Conservation (phyloP, 768 basidiomycete species). For the Trametes gibbosa region DNA sequence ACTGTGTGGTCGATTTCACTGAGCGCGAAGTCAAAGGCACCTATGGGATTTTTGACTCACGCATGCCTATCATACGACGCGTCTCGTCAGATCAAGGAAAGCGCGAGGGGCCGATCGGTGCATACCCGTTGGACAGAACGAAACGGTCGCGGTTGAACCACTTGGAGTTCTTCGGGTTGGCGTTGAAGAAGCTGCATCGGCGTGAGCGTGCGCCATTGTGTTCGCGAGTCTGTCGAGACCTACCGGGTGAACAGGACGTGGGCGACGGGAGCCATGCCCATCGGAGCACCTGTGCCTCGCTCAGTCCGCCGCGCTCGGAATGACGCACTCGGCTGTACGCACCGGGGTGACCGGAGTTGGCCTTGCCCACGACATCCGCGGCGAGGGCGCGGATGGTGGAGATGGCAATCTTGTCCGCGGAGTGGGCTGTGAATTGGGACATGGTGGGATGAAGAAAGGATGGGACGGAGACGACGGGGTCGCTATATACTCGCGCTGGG, state of each 20-base stretch:
- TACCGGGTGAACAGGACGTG: slow-evolving; percentile 80
- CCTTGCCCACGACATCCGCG: slow-evolving; percentile 75
- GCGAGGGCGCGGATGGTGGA: slow-evolving; percentile 76
- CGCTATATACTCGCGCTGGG: slow-evolving; percentile 5
- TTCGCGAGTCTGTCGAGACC: background rate
- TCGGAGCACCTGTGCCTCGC: slow-evolving; percentile 69
- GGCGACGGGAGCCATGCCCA: slow-evolving; percentile 88
- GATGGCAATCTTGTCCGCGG: slow-evolving; percentile 56
- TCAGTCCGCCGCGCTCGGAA: slow-evolving; percentile 12
- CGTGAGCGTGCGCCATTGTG: slow-evolving; percentile 16
- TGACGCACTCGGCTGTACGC: slow-evolving; percentile 17
- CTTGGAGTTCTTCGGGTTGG: slow-evolving; percentile 84
- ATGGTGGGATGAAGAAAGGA: slow-evolving; percentile 30
- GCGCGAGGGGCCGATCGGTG: slow-evolving; percentile 6
- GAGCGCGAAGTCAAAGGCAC: too few relatives aligned
- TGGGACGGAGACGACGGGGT: slow-evolving; percentile 12
- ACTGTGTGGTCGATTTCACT: slow-evolving; percentile 35
- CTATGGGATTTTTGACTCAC: slow-evolving; percentile 43
- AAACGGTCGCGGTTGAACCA: slow-evolving; percentile 98
- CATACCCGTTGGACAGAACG: slow-evolving; percentile 92
- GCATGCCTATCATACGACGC: slow-evolving; percentile 53
- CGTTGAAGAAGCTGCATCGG: slow-evolving; percentile 71
- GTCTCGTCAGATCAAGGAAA: slow-evolving; percentile 13
- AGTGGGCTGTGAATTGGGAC: slow-evolving; percentile 37
- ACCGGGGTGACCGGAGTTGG: slow-evolving; percentile 95